Evolutionary conservation across 768 basidiomycete species (phyloP), one percentile per base, ranked within the genome.

Genomic region (Phylloporus sp.): DNA sequence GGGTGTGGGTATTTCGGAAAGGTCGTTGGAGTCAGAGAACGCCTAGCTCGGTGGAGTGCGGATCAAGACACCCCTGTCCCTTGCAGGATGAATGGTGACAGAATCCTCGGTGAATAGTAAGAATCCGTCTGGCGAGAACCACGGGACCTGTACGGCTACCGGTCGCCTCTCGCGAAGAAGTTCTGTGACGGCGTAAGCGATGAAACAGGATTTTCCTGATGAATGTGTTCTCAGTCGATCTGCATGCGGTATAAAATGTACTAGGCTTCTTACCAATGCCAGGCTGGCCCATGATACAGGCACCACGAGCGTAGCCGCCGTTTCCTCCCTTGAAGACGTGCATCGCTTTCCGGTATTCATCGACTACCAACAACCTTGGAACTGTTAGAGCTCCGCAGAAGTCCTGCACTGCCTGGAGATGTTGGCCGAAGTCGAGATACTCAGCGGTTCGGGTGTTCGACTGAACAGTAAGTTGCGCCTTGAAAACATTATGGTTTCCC

Each of bases 161-260:
- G 42, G 22, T n/a, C 18, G 17, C 26, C 32, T 33, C 29, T 38
- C 9, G 4, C 42, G 31, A 17, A 44, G 29, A 15, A 15, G 24
- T 42, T 42, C 47, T 4, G 38, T 20, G n/a, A 48, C 34, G 6
- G 20, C 28, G 23, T 48, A 48, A 6, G 35, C 35, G 9, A 48
- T 36, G 17, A 48, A 40, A 22, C 26, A 40, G 2, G 46, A 36
- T n/a, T 48, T 43, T 14, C 46, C 24, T 47, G n/a, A n/a, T 27
- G 27, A 3, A 9, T 27, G 27, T 27, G 27, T 9, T 18, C 9
- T 9, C 11, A 7, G 17, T n/a, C 15, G 17, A n/a, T 6, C 10
- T 27, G 18, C 7, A 7, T 21, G 17, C 5, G 17, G 38, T n/a
- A 6, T 38, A 5, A 11, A 24, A n/a, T 18, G 22, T 11, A 20